A percentile compares a stretch with the other conserved stretches of the same genome.
phyloP scores from a whole-genome alignment of 768 basidiomycete species.

The Cystobasidium ongulense region DNA sequence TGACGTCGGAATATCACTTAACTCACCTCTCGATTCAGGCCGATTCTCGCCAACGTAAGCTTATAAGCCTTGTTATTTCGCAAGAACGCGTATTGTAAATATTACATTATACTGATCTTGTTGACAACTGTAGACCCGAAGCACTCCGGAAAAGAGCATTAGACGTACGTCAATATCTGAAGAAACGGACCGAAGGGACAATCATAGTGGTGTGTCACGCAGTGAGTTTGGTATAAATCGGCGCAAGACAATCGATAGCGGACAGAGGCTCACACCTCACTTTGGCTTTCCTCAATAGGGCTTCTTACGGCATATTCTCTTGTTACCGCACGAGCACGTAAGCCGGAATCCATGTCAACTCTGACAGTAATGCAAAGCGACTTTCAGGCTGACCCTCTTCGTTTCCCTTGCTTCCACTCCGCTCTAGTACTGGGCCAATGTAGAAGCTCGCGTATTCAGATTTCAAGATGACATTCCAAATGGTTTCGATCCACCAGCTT shows the following conservation, averaged over 20 bases:
- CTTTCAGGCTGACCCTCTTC: background rate
- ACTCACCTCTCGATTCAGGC: too few species aligned
- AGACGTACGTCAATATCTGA: slow-evolving; percentile 2
- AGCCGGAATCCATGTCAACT: background rate
- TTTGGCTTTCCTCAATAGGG: background rate
- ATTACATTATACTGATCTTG: too few species aligned
- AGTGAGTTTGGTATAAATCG: too few species aligned
- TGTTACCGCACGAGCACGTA: slow-evolving; percentile 8
- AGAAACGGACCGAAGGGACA: background rate
- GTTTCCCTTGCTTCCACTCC: background rate
- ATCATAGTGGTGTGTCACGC: background rate
- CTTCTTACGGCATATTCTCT: slow-evolving; percentile 3
- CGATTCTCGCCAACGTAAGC: too few species aligned
- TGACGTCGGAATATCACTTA: too few species aligned
- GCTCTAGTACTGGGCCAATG: background rate
- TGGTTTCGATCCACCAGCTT: background rate
- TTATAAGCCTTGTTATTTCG: too few species aligned
- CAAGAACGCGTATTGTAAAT: too few species aligned
- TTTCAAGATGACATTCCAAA: background rate
- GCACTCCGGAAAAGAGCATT: background rate
- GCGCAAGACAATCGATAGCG: too few species aligned
- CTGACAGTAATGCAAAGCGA: background rate
- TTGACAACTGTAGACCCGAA: slow-evolving; percentile 6
- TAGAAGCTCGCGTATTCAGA: background rate
- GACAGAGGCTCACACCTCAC: too few species aligned